phyloP scores from a whole-genome alignment of 352 stramenopile species.

The Globisporangium cystogenes region DNA sequence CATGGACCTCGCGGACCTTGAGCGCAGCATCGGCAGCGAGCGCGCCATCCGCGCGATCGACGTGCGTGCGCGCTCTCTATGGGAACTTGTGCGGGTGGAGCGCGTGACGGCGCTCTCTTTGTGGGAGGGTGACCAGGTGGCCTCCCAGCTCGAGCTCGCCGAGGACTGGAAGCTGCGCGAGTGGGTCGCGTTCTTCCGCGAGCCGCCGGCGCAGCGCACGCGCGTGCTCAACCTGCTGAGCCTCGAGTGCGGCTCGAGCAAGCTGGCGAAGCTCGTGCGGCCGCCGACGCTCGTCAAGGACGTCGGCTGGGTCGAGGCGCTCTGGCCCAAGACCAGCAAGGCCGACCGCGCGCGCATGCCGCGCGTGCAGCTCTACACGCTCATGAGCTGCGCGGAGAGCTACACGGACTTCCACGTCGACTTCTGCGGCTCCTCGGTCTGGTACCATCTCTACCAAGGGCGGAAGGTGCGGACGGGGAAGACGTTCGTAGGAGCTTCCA shows the following conservation, averaged over 20 bases:
- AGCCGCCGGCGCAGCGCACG: slow-evolving; percentile 9
- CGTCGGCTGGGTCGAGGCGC: slow-evolving; percentile 37
- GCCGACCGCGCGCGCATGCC: slow-evolving; percentile 12
- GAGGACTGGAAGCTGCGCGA: slow-evolving; percentile 24
- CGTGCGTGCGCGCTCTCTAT: slow-evolving; percentile 9
- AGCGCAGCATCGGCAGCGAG: slow-evolving; percentile 19
- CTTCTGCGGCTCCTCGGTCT: slow-evolving; percentile 38
- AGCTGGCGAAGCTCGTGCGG: slow-evolving; percentile 19
- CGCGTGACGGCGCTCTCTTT: background rate
- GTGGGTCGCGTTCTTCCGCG: slow-evolving; percentile 33
- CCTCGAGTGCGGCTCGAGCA: slow-evolving; percentile 29
- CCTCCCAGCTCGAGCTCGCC: slow-evolving; percentile 24
- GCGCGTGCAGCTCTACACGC: slow-evolving; percentile 29
- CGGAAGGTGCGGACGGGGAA: slow-evolving; percentile 18
- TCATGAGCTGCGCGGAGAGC: slow-evolving; percentile 36
- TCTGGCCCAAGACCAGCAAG: slow-evolving; percentile 18
- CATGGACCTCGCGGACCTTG: slow-evolving; percentile 16
- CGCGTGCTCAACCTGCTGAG: slow-evolving; percentile 32
- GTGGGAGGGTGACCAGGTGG: slow-evolving; percentile 11
- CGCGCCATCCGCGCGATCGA: slow-evolving; percentile 26
- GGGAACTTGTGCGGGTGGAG: background rate
- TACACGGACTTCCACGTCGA: slow-evolving; percentile 44
- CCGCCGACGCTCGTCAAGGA: slow-evolving; percentile 29
- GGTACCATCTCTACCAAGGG: slow-evolving; percentile 36
- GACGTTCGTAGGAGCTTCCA: background rate